These are phyloP conservation scores for Karstenula rhodostoma DNA, from an alignment of 2,329 filamentous ascomycete genomes.

Conservation along the genomic window DNA sequence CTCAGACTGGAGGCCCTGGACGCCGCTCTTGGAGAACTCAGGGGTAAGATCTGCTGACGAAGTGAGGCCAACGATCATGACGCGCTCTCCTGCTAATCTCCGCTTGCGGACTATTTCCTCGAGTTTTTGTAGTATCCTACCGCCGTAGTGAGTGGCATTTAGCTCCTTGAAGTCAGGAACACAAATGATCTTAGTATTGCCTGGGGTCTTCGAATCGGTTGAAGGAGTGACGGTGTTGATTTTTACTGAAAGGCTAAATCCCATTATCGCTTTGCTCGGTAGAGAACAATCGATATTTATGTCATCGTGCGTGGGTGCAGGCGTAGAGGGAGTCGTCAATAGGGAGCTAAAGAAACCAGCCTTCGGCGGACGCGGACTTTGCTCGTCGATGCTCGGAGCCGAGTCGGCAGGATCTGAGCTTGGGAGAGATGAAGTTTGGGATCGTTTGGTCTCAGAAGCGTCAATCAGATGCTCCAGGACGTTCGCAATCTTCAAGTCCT, in stretches of 20 bases:
- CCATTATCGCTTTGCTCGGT: slow-evolving; percentile 24
- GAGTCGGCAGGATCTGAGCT: slow-evolving; percentile 9
- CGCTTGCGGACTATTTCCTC: slow-evolving; percentile 75
- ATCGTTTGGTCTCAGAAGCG: slow-evolving; percentile 41
- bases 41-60: slow-evolving; percentile 60
- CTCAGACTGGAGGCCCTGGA: slow-evolving; percentile 57
- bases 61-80: slow-evolving; percentile 83
- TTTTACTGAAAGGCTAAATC: slow-evolving; percentile 29
- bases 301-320: slow-evolving; percentile 24
- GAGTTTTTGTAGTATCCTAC: slow-evolving; percentile 73
- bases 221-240: slow-evolving; percentile 25
- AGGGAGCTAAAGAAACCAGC: slow-evolving; percentile 45
- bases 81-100: slow-evolving; percentile 73
- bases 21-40: slow-evolving; percentile 52
- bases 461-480: slow-evolving; percentile 46
- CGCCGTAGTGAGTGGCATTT: slow-evolving; percentile 72
- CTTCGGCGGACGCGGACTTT: slow-evolving; percentile 10
- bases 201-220: slow-evolving; percentile 24
- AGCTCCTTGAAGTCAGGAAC: slow-evolving; percentile 84
- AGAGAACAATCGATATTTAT: slow-evolving; percentile 38
- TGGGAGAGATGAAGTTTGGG: slow-evolving; percentile 19
- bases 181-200: slow-evolving; percentile 73
- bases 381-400: slow-evolving; percentile 5
- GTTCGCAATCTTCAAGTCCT: slow-evolving; percentile 47
- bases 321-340: slow-evolving; percentile 24